Conservation (phyloP, 441 rosid species). For the Capsella rubella region DNA sequence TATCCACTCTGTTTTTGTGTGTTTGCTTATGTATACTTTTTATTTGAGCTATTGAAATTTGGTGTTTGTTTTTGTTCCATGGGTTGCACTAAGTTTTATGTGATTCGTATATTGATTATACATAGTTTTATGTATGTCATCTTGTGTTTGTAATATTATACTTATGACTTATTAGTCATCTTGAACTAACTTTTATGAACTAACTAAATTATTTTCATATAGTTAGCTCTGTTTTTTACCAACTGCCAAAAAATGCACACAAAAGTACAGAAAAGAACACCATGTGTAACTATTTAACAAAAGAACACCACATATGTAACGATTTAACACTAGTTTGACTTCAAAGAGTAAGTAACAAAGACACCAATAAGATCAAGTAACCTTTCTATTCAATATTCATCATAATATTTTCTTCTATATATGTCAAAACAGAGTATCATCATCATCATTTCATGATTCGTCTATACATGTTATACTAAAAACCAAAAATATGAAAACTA, state of each 20-base stretch:
- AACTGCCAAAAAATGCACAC: background rate
- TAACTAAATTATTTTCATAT: background rate
- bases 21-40: background rate
- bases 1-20: background rate
- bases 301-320: too few species aligned
- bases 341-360: background rate
- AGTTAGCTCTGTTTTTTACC: background rate
- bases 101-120: background rate
- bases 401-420: background rate
- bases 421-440: background rate
- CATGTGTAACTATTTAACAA: background rate
- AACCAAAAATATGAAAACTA: background rate
- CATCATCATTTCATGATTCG: background rate
- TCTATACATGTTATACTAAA: background rate
- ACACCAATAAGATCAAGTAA: background rate
- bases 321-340: background rate
- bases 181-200: background rate
- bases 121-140: too few species aligned
- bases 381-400: background rate
- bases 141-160: background rate
- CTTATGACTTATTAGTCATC: background rate
- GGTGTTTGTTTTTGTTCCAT: constrained; percentile 1
- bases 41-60: background rate
- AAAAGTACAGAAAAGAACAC: background rate
- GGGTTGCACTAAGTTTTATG: background rate